Percentiles rank a stretch among this genome's conserved stretches.
phyloP scores from a whole-genome alignment of 2,329 filamentous ascomycete genomes.

The Cercospora citrullina region DNA sequence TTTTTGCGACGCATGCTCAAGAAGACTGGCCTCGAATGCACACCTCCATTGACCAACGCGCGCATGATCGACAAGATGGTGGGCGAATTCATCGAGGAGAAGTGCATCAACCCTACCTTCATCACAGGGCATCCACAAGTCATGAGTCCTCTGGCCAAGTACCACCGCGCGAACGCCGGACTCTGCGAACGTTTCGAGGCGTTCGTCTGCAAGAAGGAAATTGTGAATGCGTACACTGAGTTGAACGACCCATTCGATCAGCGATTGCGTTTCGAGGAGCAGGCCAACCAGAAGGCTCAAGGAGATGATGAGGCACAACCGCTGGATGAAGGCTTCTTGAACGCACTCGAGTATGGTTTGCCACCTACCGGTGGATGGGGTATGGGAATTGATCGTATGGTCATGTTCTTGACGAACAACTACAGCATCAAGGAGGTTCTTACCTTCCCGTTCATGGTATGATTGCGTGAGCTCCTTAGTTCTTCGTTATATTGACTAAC shows the following conservation, averaged over 20 bases:
- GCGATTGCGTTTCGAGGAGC: conserved; percentile 87
- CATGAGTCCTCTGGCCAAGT: conserved; percentile 97
- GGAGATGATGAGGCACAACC: conserved; percentile 96
- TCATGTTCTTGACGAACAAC: conserved; percentile 95
- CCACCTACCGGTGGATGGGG: conserved; percentile 93
- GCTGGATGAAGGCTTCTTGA: conserved; percentile 94
- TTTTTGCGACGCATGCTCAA: conserved; percentile 82
- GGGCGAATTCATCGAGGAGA: conserved; percentile 93
- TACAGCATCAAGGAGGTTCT: conserved; percentile 96
- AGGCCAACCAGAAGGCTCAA: conserved; percentile 91
- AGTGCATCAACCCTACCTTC: conserved; percentile 89
- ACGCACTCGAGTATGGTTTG: conserved; percentile 82
- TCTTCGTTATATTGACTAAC: neutral
- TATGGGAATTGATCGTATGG: conserved; percentile 89
- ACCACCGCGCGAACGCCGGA: conserved; percentile 76
- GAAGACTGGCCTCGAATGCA: conserved; percentile 88
- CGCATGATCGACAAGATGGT: conserved; percentile 92
- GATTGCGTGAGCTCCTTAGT: neutral
- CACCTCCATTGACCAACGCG: conserved; percentile 86
- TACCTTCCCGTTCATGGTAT: conserved; percentile 87
- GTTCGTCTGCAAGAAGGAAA: conserved; percentile 96
- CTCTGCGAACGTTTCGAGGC: conserved; percentile 97
- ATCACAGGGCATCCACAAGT: conserved; percentile 77
- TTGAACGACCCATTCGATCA: conserved; percentile 97
- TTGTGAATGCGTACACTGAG: conserved; percentile 95